Evolutionary conservation across 139 green algal genomes (phyloP).

Genomic region (Chlorella sorokiniana): DNA sequence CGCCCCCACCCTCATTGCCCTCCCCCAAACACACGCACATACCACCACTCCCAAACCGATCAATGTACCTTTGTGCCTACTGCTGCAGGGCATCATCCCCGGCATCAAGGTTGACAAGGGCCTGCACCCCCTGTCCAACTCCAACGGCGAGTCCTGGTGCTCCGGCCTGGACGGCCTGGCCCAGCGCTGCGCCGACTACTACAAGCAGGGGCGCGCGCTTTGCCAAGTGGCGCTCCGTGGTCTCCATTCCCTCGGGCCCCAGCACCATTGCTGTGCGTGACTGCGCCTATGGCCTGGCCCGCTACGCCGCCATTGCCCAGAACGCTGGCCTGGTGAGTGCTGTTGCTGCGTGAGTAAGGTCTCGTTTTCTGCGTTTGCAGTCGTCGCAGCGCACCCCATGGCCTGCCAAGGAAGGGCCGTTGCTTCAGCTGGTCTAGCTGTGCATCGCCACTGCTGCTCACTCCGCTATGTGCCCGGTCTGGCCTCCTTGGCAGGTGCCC

Average conservation of each 20-base stretch:
- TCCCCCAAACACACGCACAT: too few species aligned
- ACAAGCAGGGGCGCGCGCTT: slow-evolving; percentile 97
- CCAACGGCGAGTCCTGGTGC: slow-evolving; percentile 94
- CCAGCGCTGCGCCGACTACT: slow-evolving; percentile 93
- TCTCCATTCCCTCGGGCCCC: slow-evolving; percentile 87
- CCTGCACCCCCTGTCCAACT: slow-evolving; percentile 91
- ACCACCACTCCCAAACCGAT: not conserved
- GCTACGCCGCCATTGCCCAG: slow-evolving; percentile 94
- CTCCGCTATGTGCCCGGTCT: not conserved
- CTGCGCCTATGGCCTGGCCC: slow-evolving; percentile 95
- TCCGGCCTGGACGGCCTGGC: slow-evolving; percentile 95
- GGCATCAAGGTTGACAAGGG: slow-evolving; percentile 98
- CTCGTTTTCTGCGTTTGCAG: not conserved
- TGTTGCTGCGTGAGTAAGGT: not conserved
- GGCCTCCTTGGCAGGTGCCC: slow-evolving; percentile 66
- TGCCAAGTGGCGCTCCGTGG: slow-evolving; percentile 94
- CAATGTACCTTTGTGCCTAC: not conserved
- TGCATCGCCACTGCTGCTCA: too few species aligned
- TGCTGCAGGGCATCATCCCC: slow-evolving; percentile 68
- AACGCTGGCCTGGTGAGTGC: slow-evolving; percentile 29
- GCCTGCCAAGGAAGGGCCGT: too few species aligned
- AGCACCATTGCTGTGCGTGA: slow-evolving; percentile 82
- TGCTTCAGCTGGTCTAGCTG: too few species aligned
- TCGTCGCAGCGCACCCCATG: too few species aligned
- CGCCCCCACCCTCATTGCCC: too few species aligned